Evolutionary conservation across 129 eudicot species (phyloP).

Genomic region (Mikania micrantha): DNA sequence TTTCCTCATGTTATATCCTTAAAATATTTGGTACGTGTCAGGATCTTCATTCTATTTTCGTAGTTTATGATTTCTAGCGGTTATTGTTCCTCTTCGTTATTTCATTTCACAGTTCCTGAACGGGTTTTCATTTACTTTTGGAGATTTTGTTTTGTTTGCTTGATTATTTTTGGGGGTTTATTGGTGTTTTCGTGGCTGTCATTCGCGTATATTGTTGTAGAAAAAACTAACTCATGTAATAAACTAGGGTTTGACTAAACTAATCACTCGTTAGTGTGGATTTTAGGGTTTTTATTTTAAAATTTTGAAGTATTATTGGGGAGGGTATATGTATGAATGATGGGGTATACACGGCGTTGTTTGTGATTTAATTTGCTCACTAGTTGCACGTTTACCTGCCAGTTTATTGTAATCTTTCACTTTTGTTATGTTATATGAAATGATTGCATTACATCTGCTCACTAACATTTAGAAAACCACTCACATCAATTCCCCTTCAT

Average conservation of each 20-base stretch:
- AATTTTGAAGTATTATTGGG: neutral
- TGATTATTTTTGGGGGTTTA: neutral
- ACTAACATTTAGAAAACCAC: too few species aligned
- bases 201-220: neutral
- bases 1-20: neutral
- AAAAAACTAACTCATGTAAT: neutral
- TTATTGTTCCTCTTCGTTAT: conserved; percentile 4
- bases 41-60: conserved; percentile 14
- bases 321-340: neutral
- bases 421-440: too few species aligned
- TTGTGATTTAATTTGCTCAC: neutral
- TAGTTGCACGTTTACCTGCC: too few species aligned
- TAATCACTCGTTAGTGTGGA: neutral
- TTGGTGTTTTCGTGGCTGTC: neutral
- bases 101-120: conserved; percentile 4
- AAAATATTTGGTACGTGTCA: conserved; percentile 11
- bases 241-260: conserved; percentile 30
- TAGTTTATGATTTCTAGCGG: neutral
- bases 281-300: conserved; percentile 7
- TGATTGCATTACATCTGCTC: too few species aligned
- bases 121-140: neutral
- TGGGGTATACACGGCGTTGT: neutral
- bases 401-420: too few species aligned
- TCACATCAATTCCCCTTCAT: neutral
- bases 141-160: neutral